A percentile compares a stretch with the other conserved stretches of the same genome.
These are phyloP conservation scores for Rhodomyrtus tomentosa DNA, from an alignment of 345 rosid species.

Conservation along the genomic window DNA sequence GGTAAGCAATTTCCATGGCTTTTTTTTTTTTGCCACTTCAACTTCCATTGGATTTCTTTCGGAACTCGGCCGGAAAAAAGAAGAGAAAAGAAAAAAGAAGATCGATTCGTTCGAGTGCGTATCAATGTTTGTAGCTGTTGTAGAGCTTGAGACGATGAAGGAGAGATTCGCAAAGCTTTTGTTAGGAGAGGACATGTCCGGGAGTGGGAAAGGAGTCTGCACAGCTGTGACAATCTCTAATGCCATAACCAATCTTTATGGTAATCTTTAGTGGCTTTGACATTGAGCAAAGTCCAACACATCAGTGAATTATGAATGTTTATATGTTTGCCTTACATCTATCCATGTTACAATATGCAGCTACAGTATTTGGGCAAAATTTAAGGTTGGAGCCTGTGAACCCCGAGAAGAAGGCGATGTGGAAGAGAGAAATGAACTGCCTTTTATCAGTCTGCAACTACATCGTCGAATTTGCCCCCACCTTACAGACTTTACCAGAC, in stretches of 20 bases:
- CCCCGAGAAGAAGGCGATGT: constrained; percentile 66
- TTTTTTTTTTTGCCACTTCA: not conserved
- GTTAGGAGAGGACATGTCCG: constrained; percentile 98
- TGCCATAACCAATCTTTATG: constrained; percentile 86
- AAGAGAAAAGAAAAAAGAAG: not conserved
- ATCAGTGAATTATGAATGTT: not conserved
- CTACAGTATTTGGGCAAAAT: constrained; percentile 85
- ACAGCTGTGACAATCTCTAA: constrained; percentile 84
- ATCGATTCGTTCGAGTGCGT: not conserved
- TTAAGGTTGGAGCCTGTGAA: constrained; percentile 71
- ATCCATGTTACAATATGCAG: constrained; percentile 16
- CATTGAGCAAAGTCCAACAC: not conserved
- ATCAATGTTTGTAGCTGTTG: not conserved
- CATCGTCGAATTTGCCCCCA: constrained; percentile 65
- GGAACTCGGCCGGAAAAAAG: not conserved
- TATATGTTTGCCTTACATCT: not conserved
- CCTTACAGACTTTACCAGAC: constrained; percentile 38
- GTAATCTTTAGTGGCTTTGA: constrained; percentile 17
- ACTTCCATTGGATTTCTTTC: not conserved
- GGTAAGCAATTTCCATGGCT: constrained; percentile 21
- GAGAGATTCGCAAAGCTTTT: constrained; percentile 86
- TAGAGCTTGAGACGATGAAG: constrained; percentile 74
- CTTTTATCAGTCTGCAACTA: constrained; percentile 78
- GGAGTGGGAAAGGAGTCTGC: constrained; percentile 88
- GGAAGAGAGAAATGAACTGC: constrained; percentile 91